Percentiles rank a stretch among this genome's conserved stretches.
These are phyloP conservation scores for Candida pseudoviswanathii DNA, from an alignment of 1,139 yeast species.

Conservation along the genomic window DNA sequence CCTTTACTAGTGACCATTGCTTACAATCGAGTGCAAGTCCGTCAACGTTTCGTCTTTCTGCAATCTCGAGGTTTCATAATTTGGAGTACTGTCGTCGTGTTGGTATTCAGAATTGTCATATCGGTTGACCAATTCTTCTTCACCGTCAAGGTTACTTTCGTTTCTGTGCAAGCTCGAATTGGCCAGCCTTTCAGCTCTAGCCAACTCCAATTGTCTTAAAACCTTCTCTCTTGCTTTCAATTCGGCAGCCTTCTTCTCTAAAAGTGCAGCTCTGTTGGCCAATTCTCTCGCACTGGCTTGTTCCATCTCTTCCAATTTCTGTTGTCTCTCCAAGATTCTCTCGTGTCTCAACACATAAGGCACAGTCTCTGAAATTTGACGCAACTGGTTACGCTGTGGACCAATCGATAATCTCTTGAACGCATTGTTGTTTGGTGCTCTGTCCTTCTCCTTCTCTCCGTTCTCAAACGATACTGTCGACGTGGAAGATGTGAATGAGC, in stretches of 20 bases:
- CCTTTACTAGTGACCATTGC: slow-evolving; percentile 5
- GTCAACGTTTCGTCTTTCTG: slow-evolving; percentile 55
- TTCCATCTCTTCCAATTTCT: slow-evolving; percentile 75
- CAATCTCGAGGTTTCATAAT: slow-evolving; percentile 9
- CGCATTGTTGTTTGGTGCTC: slow-evolving; percentile 35
- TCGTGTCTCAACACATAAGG: slow-evolving; percentile 81
- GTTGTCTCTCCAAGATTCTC: slow-evolving; percentile 71
- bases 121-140: not conserved
- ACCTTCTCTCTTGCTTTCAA: slow-evolving; percentile 65
- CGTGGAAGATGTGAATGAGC: slow-evolving; percentile 34
- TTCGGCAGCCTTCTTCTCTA: slow-evolving; percentile 75
- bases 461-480: slow-evolving; percentile 33
- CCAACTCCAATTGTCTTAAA: slow-evolving; percentile 40
- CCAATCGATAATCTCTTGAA: slow-evolving; percentile 60
- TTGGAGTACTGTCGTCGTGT: slow-evolving; percentile 6
- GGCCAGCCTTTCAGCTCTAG: slow-evolving; percentile 10
- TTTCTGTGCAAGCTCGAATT: slow-evolving; percentile 5
- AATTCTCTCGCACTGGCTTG: slow-evolving; percentile 75
- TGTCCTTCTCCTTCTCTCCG: slow-evolving; percentile 11
- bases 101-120: slow-evolving; percentile 5
- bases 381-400: slow-evolving; percentile 66
- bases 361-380: slow-evolving; percentile 79
- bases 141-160: slow-evolving; percentile 5
- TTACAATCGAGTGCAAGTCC: slow-evolving; percentile 51
- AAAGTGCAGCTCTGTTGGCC: slow-evolving; percentile 70